phyloP scores from a whole-genome alignment of 768 basidiomycete species.

The Podaxis sp. region DNA sequence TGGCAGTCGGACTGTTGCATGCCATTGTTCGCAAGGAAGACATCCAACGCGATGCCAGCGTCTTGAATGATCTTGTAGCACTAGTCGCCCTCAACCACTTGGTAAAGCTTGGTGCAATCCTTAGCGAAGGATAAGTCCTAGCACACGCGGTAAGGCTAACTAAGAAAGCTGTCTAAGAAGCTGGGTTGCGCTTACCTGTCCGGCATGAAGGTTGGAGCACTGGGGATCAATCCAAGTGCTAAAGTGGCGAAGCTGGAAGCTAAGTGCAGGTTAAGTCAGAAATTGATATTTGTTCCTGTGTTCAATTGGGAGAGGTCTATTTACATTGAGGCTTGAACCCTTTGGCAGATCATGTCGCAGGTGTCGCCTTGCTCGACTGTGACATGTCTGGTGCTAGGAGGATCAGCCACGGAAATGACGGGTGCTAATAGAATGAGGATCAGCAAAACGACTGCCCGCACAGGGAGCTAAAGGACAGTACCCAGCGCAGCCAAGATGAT shows the following conservation, averaged over 20 bases:
- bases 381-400: background rate
- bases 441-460: background rate
- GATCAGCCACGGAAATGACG: background rate
- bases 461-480: background rate
- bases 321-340: background rate
- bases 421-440: background rate
- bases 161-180: background rate
- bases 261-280: background rate
- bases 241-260: background rate
- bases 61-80: background rate
- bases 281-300: background rate
- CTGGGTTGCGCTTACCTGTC: background rate
- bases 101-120: background rate
- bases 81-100: background rate
- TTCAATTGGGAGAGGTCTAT: background rate
- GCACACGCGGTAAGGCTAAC: background rate
- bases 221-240: background rate
- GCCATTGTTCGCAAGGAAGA: background rate
- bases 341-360: background rate
- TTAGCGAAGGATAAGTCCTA: background rate
- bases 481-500: background rate
- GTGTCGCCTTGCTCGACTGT: background rate
- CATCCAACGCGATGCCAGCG: background rate
- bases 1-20: background rate
- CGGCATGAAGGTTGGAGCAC: background rate